Base-by-base conservation (phyloP, 306 rosid species). In the Trichosanthes truncata region DNA sequence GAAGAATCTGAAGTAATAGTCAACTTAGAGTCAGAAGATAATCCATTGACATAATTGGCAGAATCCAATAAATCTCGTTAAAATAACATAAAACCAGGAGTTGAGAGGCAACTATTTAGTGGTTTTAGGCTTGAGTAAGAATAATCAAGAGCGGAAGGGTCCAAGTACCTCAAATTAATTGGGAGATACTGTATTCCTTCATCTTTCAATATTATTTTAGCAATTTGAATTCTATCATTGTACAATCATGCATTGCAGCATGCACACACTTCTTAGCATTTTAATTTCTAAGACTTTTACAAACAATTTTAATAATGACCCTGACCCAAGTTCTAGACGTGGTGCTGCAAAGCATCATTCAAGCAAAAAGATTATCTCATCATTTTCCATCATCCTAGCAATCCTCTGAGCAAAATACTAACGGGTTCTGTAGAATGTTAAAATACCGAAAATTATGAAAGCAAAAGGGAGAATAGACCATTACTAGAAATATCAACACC, bases 1-100 rank as follows among this genome's bases (percentile, higher is more conserved):
- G 96, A 84, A 79, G 88, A 83, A 77, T 95, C 98, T 92, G 89
- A 63, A 84, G 59, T 77, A 67, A 80, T 33, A 81, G 79, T 53
- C 63, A 77, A 75, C 43, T 63, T 65, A 40, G 65, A 80, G 84
- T 78, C 56, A 76, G 60, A 48, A 20, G 66, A 71, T 41, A 79
- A 73, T 33, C 76, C 78, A 71, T 71, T 56, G 46, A 67, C 74
- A 74, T 57, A 71, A 59, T 53, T 17, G 56, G 15, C 63, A 25
- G 81, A 55, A 73, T 61, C 75, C 43, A 83, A 38, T 5, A 72
- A 26, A 46, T 7, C 13, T 26, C 31, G 40, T 15, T 48, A 26
- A 72, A 43, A 48, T 45, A 72, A 46, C 59, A 72, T 48, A 17
- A 72, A 25, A 46, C 23, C 7, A 46, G 23, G 21, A 23, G 77